Base-by-base conservation (phyloP, 2,329 filamentous ascomycete genomes). In the Calcarisporium arbuscula region DNA sequence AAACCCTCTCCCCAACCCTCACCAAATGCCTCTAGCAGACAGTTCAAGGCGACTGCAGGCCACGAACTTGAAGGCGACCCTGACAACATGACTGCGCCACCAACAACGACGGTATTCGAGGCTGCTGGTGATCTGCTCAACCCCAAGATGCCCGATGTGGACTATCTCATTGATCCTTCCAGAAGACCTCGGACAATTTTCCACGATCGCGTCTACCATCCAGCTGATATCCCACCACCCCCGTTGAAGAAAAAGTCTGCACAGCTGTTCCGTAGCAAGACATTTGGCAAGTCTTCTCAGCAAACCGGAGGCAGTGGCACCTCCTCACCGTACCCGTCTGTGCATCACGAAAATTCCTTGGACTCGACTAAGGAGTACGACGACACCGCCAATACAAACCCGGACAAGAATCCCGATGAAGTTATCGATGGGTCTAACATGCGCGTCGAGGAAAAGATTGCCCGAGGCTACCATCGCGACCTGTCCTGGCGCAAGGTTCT, bases 401-500 rank as follows among this genome's bases (percentile, higher is more conserved):
- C 67, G 0, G 60, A 67, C 31, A 68, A 64, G 45, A 42, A 55
- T 2, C 41, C 49, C 3, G 45, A 52, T 7, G 58, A 64, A 30
- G 42, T 58, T 0, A 55, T 77, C 4, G 79, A 83, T 47, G 70
- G 62, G 12, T 76, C 80, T 8, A 77, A 65, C 43, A 89, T 96
- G 78, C 86, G 85, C 43, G 88, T 96, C 1, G 92, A 98, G 58
- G 92, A 98, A 58, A 96, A 95, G 62, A 98, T 98, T 46, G 92
- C 92, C 2, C 77, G 92, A 30, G 92, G 88, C 11, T 98, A 98
- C 61, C 92, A 98, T 57, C 79, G 80, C 10, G 87, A 87, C 43
- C 64, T 98, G 15, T 85, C 86, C 2, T 98, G 92, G 92, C 84
- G 92, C 29, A 98, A 98, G 56, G 92, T 98, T 2, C 75, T 98